phyloP scores from a whole-genome alignment of 495 filamentous ascomycete genomes.

The Pyrenopolyporus hunteri region DNA sequence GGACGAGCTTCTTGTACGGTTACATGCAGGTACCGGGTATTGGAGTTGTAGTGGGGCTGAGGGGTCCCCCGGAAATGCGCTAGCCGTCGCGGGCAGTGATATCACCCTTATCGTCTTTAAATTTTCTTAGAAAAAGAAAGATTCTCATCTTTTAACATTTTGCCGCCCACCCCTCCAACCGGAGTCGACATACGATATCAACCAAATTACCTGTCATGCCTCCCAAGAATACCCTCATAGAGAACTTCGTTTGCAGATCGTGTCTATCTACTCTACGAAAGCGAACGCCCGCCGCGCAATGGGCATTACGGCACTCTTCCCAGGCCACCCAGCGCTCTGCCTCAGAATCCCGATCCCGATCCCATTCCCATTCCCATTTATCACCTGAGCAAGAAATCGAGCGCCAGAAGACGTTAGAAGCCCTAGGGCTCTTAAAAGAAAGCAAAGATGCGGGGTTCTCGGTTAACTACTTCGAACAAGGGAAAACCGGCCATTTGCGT shows the following conservation, averaged over 20 bases:
- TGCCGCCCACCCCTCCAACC: constrained; percentile 3
- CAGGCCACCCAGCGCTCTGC: constrained; percentile 22
- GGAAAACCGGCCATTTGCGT: constrained; percentile 45
- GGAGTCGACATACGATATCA: background rate
- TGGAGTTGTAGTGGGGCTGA: constrained; percentile 12
- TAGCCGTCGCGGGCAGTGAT: constrained; percentile 18
- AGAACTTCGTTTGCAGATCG: constrained; percentile 48
- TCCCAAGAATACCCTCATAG: constrained; percentile 39
- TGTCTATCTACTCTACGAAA: constrained; percentile 42
- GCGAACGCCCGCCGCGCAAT: constrained; percentile 28
- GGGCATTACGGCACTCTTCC: constrained; percentile 36
- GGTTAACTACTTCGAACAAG: constrained; percentile 54
- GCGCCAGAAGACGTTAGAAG: constrained; percentile 34
- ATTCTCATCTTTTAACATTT: constrained; percentile 5
- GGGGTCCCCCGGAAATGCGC: constrained; percentile 3
- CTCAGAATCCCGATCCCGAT: constrained; percentile 17
- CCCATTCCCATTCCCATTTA: constrained; percentile 16
- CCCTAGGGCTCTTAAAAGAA: constrained; percentile 30
- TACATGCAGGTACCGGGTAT: constrained; percentile 4
- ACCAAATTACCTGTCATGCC: constrained; percentile 38
- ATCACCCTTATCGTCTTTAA: constrained; percentile 32
- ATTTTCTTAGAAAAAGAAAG: constrained; percentile 25
- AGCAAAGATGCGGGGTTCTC: constrained; percentile 17
- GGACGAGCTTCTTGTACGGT: too few relatives aligned
- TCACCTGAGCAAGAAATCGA: constrained; percentile 36